Evolutionary conservation across 1,139 yeast genomes (phyloP).

Genomic region (Suhomyces choctaworum): DNA sequence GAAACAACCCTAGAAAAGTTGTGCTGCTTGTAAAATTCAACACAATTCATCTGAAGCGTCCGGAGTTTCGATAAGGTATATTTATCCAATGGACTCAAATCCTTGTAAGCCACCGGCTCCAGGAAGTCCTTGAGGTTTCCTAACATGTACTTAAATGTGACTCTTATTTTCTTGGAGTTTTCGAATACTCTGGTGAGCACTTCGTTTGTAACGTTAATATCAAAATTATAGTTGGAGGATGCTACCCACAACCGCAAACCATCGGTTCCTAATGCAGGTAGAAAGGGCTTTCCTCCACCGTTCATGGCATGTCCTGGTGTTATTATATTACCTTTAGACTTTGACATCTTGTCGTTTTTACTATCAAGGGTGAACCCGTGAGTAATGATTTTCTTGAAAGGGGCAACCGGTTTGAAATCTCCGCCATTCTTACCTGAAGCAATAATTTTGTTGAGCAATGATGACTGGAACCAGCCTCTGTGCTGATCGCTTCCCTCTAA

Average conservation of each 20-base stretch:
- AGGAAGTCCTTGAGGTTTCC: slow-evolving; percentile 63
- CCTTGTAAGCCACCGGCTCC: slow-evolving; percentile 28
- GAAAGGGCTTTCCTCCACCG: slow-evolving; percentile 56
- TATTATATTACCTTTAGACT: slow-evolving; percentile 82
- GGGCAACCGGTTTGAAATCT: slow-evolving; percentile 53
- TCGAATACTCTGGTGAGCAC: slow-evolving; percentile 77
- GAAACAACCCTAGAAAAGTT: slow-evolving; percentile 70
- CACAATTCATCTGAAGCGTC: slow-evolving; percentile 45
- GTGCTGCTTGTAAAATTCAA: slow-evolving; percentile 51
- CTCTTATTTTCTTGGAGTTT: slow-evolving; percentile 74
- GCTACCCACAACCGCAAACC: slow-evolving; percentile 93
- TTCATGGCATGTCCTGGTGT: slow-evolving; percentile 65
- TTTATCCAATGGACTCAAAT: slow-evolving; percentile 61
- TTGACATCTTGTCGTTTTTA: slow-evolving; percentile 88
- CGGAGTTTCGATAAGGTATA: slow-evolving; percentile 58
- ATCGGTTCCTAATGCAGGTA: slow-evolving; percentile 83
- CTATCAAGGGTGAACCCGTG: slow-evolving; percentile 93
- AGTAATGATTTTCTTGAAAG: slow-evolving; percentile 75
- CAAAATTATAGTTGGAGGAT: slow-evolving; percentile 80
- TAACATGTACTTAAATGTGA: slow-evolving; percentile 75
- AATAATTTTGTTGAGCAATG: slow-evolving; percentile 76
- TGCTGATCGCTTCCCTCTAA: slow-evolving; percentile 97
- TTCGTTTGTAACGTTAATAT: slow-evolving; percentile 72
- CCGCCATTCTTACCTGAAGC: slow-evolving; percentile 36
- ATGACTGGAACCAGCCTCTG: slow-evolving; percentile 98